Evolutionary conservation across 768 basidiomycete genomes (phyloP).

Genomic region (Fistulinella prunicolor): DNA sequence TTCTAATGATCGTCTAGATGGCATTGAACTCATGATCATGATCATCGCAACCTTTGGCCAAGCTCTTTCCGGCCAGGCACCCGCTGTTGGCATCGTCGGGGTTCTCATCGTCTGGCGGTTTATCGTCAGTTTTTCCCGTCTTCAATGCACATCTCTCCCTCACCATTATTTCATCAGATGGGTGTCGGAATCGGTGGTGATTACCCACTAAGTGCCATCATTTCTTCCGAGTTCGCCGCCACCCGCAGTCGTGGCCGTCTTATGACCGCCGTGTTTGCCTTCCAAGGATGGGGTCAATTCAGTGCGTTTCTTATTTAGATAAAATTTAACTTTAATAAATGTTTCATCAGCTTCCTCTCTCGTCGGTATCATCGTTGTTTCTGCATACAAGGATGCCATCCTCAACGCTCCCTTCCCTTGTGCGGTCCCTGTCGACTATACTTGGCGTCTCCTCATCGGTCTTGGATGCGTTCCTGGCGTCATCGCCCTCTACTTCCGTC

Average conservation of each 20-base stretch:
- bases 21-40: constrained; percentile 64
- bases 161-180: constrained; percentile 37
- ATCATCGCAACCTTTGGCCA: constrained; percentile 75
- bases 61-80: constrained; percentile 63
- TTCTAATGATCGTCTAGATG: constrained; percentile 34
- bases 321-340: neutral
- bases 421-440: constrained; percentile 63
- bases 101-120: constrained; percentile 80
- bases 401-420: constrained; percentile 32
- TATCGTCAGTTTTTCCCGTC: constrained; percentile 42
- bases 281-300: constrained; percentile 86
- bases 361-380: constrained; percentile 56
- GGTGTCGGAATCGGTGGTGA: constrained; percentile 84
- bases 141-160: no score
- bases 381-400: constrained; percentile 59
- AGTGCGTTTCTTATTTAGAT: constrained; percentile 49
- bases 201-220: constrained; percentile 78
- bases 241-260: constrained; percentile 72
- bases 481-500: constrained; percentile 82
- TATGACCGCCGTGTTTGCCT: constrained; percentile 83
- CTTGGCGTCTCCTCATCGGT: constrained; percentile 85
- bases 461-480: constrained; percentile 75
- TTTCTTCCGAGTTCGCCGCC: constrained; percentile 83
- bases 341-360: constrained; percentile 52
- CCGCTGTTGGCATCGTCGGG: constrained; percentile 63